Evolutionary conservation across 345 rosid species (phyloP), one percentile per base, ranked within the genome.

Genomic region (Atalantia buxifolia): DNA sequence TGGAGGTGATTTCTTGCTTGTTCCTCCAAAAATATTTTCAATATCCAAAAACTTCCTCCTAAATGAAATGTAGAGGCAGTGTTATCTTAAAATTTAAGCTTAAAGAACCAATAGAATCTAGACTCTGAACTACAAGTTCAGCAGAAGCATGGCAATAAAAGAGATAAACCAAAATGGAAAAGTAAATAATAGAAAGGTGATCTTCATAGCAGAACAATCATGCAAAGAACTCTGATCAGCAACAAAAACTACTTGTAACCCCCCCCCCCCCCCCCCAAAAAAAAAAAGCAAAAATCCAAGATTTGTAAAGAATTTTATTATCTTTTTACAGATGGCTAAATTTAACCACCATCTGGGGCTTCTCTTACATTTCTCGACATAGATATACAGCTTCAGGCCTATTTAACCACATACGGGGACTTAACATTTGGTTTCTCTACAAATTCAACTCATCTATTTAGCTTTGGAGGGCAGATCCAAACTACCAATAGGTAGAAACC

Each of bases 221-320:
- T 57, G 65, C 62, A 30, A 27, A 64, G 66, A 71, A 73, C 76
- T 42, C 24, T 65, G 5, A 27, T n/a, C 19, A 45, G 72, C 72
- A 71, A 76, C 53, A 66, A 72, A 36, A 13, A 48, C 22, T 57
- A 38, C 65, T 48, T 56, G 70, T 36, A 56, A 79, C 53, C 59
- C 61, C 31, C 7, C 19, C 5, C 1, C 38, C 38, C 38, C 12
- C 45, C 12, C 45, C 12, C 45, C 12, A 18, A 45, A 45, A 45
- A 19, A 48, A 30, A 45, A 13, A 14, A 7, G 40, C 40, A 19
- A 48, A 30, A 30, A 55, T 10, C 22, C 53, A 65, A 64, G 19
- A 42, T 12, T 35, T 79, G 36, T n/a, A 60, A 60, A 45, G 40
- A 25, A 28, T 18, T 16, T 69, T 59, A 2, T 25, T 67, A 31